Base-by-base conservation (phyloP, 257 asterid species). In the Verbascum thapsus region DNA sequence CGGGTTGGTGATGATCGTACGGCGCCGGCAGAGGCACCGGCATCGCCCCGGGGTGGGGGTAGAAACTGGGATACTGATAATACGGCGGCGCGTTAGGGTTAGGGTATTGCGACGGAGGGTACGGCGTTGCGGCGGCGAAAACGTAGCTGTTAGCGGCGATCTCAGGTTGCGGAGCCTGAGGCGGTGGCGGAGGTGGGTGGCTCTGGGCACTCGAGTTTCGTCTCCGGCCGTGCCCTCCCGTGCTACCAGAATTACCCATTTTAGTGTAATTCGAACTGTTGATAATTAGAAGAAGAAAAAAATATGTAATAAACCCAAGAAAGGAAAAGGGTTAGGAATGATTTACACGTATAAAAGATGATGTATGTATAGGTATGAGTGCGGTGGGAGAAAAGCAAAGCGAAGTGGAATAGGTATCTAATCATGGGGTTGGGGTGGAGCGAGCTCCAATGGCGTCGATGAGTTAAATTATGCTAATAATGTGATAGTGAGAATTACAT, bases 181-280 rank as follows among this genome's bases (percentile, higher is more conserved):
- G 71, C 5, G 74, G 80, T 0, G 85, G 81, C 6, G 89, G 69
- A 2, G 88, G 82, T 0, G 88, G 88, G 44, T 69, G 87, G 70
- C 67, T 55, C 63, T 76, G 76, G 56, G 71, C 67, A 70, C 72
- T 54, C 53, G 75, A 63, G 74, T 20, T 75, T 12, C 83, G 55
- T 18, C 84, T 72, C 42, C 86, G 81, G 44, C 72, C 75, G 53
- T 76, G 62, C 26, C 23, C 74, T 10, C 74, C 81, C 72, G 70
- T 77, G 65, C 87, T 83, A 32, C 79, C 82, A 45, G 57, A 61
- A 63, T 87, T 87, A 13, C 95, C 95, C 95, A 87, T 87, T 26
- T 22, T 67, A 2, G n/a, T 8, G 7, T 18, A 42, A n/a, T 17
- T 10, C 7, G 0, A 34, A 39, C 10, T 4, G 10, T 7, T 39